These are phyloP conservation scores for Emmonsiellopsis sp. DNA, from an alignment of 2,329 filamentous ascomycete genomes.

Conservation along the genomic window DNA sequence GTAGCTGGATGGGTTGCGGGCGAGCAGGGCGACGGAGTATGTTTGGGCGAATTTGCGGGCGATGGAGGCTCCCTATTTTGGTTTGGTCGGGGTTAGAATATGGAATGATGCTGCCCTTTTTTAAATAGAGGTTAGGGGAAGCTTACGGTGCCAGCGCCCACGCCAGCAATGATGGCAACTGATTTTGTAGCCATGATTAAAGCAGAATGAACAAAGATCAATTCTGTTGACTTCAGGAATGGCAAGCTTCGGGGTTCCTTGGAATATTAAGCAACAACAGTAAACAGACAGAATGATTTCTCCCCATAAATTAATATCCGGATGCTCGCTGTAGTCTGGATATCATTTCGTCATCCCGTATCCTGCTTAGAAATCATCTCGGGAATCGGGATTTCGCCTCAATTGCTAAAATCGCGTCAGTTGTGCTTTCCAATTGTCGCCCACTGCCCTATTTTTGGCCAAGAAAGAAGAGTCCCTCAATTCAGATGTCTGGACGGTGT, in stretches of 20 bases:
- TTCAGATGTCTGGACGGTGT: no score
- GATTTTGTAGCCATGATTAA: slow-evolving; percentile 29
- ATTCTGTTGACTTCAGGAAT: background rate
- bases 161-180: slow-evolving; percentile 39
- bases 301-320: no score
- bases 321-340: no score
- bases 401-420: background rate
- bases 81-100: slow-evolving; percentile 25
- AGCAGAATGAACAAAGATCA: background rate
- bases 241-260: background rate
- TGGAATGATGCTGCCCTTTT: background rate
- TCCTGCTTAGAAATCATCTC: background rate
- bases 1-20: slow-evolving; percentile 50
- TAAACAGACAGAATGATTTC: no score
- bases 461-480: background rate
- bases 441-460: background rate
- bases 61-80: slow-evolving; percentile 44
- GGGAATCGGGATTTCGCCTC: background rate
- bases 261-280: no score
- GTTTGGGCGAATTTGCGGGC: slow-evolving; percentile 50
- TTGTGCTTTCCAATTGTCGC: background rate
- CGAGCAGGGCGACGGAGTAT: slow-evolving; percentile 53
- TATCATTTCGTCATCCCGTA: background rate
- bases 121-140: background rate
- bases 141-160: slow-evolving; percentile 37